phyloP scores from a whole-genome alignment of 192 early-diverging fungal genomes.

The Podila clonocystis region DNA sequence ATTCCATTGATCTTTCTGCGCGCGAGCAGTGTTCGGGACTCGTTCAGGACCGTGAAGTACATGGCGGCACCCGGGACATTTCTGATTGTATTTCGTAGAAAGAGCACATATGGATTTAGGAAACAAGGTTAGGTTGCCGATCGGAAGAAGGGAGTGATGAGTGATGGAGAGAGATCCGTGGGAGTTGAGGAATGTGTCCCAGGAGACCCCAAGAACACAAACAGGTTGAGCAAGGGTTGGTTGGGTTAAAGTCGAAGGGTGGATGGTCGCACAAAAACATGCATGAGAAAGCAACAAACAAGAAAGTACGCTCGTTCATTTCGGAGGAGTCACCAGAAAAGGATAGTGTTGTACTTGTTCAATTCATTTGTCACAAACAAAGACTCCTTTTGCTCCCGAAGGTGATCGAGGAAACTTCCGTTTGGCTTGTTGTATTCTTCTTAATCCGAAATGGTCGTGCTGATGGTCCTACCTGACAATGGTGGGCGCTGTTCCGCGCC shows the following conservation, averaged over 20 bases:
- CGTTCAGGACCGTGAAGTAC: conserved; percentile 78
- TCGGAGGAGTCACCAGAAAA: no score
- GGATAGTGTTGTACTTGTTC: no score
- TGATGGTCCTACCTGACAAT: conserved; percentile 62
- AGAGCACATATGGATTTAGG: not conserved
- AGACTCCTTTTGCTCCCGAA: no score
- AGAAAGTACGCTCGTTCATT: not conserved
- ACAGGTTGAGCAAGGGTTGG: no score
- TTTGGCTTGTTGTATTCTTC: not conserved
- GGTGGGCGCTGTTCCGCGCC: conserved; percentile 83
- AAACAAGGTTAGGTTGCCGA: not conserved
- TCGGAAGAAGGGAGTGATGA: not conserved
- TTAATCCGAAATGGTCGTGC: not conserved
- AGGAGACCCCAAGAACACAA: not conserved
- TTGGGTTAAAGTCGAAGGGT: no score
- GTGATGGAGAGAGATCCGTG: not conserved
- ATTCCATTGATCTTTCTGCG: conserved; percentile 43
- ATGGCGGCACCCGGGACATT: conserved; percentile 77
- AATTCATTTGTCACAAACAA: not conserved
- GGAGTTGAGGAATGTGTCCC: not conserved
- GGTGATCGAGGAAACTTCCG: no score
- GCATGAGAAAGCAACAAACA: not conserved
- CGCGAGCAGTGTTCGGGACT: conserved; percentile 64
- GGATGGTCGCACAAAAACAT: no score
- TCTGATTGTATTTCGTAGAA: conserved; percentile 27